Conservation (phyloP, 768 basidiomycete species). For the Russula dissimulans region DNA sequence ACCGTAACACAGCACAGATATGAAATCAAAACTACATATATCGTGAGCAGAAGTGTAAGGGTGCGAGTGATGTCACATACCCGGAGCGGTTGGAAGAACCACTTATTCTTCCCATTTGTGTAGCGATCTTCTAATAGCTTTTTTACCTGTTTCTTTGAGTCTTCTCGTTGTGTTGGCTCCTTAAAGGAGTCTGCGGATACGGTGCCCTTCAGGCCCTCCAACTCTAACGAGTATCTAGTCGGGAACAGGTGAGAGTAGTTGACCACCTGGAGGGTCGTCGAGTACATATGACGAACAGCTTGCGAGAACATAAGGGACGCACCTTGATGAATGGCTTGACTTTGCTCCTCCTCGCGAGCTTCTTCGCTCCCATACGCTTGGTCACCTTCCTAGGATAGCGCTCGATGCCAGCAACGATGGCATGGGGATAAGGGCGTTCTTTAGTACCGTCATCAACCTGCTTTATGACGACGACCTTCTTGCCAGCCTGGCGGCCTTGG, state of each 20-base stretch:
- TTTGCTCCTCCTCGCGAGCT: slow-evolving; percentile 83
- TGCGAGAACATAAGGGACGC: slow-evolving; percentile 21
- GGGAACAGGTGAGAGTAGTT: slow-evolving; percentile 98
- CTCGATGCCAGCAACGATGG: slow-evolving; percentile 97
- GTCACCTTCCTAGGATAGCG: slow-evolving; percentile 98
- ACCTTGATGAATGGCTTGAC: slow-evolving; percentile 99
- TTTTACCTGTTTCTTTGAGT: slow-evolving; percentile 93
- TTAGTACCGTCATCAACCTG: slow-evolving; percentile 96
- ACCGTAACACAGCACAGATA: slow-evolving; percentile 12
- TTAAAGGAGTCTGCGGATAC: slow-evolving; percentile 89
- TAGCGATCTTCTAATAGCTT: slow-evolving; percentile 95
- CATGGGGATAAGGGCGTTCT: slow-evolving; percentile 93
- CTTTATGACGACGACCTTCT: slow-evolving; percentile 99
- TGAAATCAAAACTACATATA: slow-evolving; percentile 29
- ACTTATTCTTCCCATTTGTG: slow-evolving; percentile 89
- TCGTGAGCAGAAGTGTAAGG: neutral
- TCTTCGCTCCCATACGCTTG: slow-evolving; percentile 95
- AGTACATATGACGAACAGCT: neutral
- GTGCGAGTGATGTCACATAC: slow-evolving; percentile 34
- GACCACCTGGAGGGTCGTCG: slow-evolving; percentile 46
- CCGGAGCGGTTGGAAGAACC: slow-evolving; percentile 88
- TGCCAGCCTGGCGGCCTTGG: slow-evolving; percentile 97
- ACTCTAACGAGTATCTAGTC: slow-evolving; percentile 95
- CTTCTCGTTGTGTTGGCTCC: slow-evolving; percentile 91
- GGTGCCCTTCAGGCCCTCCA: slow-evolving; percentile 87